Percentiles rank a stretch among this genome's conserved stretches.
These are phyloP conservation scores for Candolleomyces eurysporus DNA, from an alignment of 768 basidiomycete genomes.

Conservation along the genomic window DNA sequence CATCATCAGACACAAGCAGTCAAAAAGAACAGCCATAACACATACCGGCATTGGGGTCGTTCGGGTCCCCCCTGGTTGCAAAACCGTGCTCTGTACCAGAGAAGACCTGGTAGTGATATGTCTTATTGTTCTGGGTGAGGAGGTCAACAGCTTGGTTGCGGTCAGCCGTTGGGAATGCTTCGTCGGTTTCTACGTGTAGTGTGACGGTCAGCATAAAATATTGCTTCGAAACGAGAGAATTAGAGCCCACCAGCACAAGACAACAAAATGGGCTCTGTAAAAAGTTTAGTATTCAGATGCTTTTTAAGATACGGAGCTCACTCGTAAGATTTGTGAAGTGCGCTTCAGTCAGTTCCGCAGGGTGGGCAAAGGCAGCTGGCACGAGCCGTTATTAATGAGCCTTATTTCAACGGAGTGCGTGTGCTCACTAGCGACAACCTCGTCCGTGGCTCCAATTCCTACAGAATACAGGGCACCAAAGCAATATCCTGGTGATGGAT, in stretches of 20 bases:
- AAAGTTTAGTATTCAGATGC: not conserved
- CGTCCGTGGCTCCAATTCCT: slow-evolving; percentile 43
- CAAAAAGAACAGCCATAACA: slow-evolving; percentile 1
- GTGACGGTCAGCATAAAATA: not conserved
- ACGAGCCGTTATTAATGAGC: not conserved
- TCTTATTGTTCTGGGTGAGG: slow-evolving; percentile 45
- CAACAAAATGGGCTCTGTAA: slow-evolving; percentile 50
- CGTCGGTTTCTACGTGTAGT: slow-evolving; percentile 44
- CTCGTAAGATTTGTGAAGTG: slow-evolving; percentile 51
- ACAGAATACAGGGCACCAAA: slow-evolving; percentile 55
- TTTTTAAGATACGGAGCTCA: slow-evolving; percentile 18
- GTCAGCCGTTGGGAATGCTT: slow-evolving; percentile 47
- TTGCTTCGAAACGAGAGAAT: not conserved
- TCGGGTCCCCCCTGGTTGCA: slow-evolving; percentile 43
- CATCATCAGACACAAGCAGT: not conserved
- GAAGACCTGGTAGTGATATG: slow-evolving; percentile 49
- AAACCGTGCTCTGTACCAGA: slow-evolving; percentile 49
- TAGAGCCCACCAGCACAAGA: slow-evolving; percentile 47
- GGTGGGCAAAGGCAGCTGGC: slow-evolving; percentile 56
- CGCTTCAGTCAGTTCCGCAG: slow-evolving; percentile 44
- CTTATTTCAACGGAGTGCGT: too few species aligned
- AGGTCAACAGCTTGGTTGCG: slow-evolving; percentile 57
- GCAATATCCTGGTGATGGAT: slow-evolving; percentile 42
- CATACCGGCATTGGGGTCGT: slow-evolving; percentile 37
- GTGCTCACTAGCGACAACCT: slow-evolving; percentile 43